Conservation (phyloP, 2,329 filamentous ascomycete genomes). For the Dothistroma septosporum region DNA sequence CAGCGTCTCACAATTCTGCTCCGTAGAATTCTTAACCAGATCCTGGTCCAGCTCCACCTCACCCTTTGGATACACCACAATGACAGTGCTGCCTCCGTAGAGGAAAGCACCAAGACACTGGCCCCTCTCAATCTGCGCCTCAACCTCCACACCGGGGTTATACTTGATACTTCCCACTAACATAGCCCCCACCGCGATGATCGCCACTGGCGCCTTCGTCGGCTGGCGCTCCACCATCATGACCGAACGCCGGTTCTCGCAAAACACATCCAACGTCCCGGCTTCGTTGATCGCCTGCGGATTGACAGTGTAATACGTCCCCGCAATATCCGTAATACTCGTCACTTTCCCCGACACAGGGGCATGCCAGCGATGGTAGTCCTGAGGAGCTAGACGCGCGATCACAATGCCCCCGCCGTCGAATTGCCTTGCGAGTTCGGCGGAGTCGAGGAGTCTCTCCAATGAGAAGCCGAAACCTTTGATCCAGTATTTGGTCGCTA, state of each 20-base stretch:
- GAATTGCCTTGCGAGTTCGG: constrained; percentile 32
- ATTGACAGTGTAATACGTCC: constrained; percentile 42
- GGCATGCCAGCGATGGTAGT: constrained; percentile 42
- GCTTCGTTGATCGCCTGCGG: constrained; percentile 41
- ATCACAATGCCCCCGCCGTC: constrained; percentile 39
- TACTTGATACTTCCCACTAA: constrained; percentile 43
- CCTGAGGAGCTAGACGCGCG: constrained; percentile 41
- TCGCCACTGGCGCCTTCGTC: constrained; percentile 32
- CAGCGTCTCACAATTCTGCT: constrained; percentile 39
- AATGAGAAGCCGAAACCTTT: constrained; percentile 42
- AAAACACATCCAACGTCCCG: constrained; percentile 41
- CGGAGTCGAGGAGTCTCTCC: constrained; percentile 29
- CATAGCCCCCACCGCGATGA: constrained; percentile 45
- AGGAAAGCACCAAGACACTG: constrained; percentile 42
- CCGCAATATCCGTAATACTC: constrained; percentile 37
- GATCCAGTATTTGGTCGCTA: constrained; percentile 43
- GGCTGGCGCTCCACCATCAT: constrained; percentile 36
- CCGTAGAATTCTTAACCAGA: constrained; percentile 37
- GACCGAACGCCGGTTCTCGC: constrained; percentile 41
- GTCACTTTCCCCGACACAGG: constrained; percentile 35
- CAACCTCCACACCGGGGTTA: constrained; percentile 35
- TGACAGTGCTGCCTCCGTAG: constrained; percentile 44
- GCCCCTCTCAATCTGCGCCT: constrained; percentile 35
- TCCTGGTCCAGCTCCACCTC: constrained; percentile 40
- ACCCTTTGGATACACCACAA: constrained; percentile 37